phyloP scores from a whole-genome alignment of 2,329 filamentous ascomycete species.

The Nothophoma quercina region DNA sequence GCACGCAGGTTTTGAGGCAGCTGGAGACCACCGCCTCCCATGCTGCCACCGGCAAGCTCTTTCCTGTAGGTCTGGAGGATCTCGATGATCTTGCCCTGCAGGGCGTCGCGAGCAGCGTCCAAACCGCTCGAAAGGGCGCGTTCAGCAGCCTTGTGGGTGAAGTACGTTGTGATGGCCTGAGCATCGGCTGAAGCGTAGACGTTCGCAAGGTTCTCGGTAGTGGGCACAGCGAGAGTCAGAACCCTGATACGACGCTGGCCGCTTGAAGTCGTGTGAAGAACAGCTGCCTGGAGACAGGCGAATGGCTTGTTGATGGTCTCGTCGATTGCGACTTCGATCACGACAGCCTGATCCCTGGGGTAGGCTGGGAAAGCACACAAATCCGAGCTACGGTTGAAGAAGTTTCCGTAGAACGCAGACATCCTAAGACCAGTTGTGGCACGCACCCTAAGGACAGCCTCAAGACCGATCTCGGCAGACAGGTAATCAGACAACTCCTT shows the following conservation, averaged over 20 bases:
- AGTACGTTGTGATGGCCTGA: slow-evolving; percentile 90
- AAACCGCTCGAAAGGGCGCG: slow-evolving; percentile 83
- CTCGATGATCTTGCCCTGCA: slow-evolving; percentile 91
- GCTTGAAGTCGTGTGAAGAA: slow-evolving; percentile 97
- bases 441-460: slow-evolving; percentile 93
- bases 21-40: slow-evolving; percentile 89
- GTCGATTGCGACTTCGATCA: slow-evolving; percentile 97
- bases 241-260: slow-evolving; percentile 95
- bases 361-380: slow-evolving; percentile 98
- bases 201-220: slow-evolving; percentile 87
- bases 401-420: slow-evolving; percentile 99
- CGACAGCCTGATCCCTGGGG: slow-evolving; percentile 95
- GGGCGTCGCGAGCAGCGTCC: slow-evolving; percentile 87
- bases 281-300: slow-evolving; percentile 82
- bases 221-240: slow-evolving; percentile 90
- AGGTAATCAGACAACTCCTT: slow-evolving; percentile 96
- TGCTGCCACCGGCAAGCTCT: slow-evolving; percentile 93
- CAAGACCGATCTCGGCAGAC: slow-evolving; percentile 94
- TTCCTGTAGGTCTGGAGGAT: slow-evolving; percentile 95
- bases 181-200: slow-evolving; percentile 96
- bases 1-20: slow-evolving; percentile 92
- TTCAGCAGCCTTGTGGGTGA: slow-evolving; percentile 97
- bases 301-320: slow-evolving; percentile 91
- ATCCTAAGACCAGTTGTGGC: slow-evolving; percentile 94
- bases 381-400: slow-evolving; percentile 98